Evolutionary conservation across 345 rosid genomes (phyloP).

Genomic region (Eucalyptus cloeziana): DNA sequence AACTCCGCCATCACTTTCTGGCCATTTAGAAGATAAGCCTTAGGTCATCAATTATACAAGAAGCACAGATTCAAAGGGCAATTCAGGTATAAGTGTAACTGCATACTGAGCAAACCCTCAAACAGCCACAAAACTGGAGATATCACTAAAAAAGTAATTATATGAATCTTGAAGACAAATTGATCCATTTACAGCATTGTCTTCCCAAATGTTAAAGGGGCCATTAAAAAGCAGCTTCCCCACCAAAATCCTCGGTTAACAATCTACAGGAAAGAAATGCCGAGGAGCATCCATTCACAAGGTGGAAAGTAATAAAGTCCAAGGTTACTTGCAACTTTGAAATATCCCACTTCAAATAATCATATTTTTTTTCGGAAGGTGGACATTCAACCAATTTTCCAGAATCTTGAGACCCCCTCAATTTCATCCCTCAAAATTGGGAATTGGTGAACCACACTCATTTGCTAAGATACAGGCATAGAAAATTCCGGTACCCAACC

Average conservation of each 20-base stretch:
- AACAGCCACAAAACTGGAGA: neutral
- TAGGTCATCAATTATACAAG: neutral
- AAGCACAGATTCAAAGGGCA: neutral
- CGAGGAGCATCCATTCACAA: neutral
- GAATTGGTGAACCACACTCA: neutral
- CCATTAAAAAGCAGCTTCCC: neutral
- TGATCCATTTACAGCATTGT: neutral
- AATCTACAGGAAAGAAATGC: neutral
- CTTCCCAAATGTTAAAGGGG: neutral
- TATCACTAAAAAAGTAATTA: neutral
- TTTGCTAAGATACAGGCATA: neutral
- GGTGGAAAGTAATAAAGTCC: neutral
- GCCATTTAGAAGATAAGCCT: neutral
- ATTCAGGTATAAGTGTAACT: neutral
- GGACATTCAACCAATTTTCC: neutral
- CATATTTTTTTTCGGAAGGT: neutral
- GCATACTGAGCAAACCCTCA: neutral
- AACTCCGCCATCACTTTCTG: conserved; percentile 69
- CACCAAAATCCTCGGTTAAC: neutral
- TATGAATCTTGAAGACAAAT: neutral
- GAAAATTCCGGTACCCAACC: neutral
- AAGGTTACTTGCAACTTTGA: neutral
- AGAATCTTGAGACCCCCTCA: neutral
- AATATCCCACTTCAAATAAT: neutral
- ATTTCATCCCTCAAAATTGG: neutral